Conservation (phyloP, 2,329 filamentous ascomycete genomes). For the Thielaviopsis punctulata region DNA sequence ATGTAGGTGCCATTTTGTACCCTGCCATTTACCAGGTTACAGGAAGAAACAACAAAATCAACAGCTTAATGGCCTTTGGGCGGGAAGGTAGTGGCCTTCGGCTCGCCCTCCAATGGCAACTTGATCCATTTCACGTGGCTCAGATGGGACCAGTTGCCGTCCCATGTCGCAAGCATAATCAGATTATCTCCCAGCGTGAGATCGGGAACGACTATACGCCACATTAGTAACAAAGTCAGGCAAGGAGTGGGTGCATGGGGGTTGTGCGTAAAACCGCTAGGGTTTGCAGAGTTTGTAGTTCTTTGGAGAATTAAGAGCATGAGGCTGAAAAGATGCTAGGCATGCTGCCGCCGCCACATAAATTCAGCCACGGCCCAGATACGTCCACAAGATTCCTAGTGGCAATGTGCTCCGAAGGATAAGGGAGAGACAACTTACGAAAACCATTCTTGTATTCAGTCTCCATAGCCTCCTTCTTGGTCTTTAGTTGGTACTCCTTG, state of each 20-base stretch:
- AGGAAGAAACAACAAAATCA: neutral
- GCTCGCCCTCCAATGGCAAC: conserved; percentile 45
- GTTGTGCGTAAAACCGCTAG: neutral
- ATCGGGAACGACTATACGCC: conserved; percentile 52
- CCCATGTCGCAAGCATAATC: conserved; percentile 53
- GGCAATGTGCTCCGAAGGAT: neutral
- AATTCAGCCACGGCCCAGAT: neutral
- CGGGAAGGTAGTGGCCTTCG: conserved; percentile 61
- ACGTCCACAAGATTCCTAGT: neutral
- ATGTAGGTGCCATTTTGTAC: neutral
- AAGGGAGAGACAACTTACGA: conserved; percentile 31
- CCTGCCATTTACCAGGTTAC: neutral
- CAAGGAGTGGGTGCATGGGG: neutral
- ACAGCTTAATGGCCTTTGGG: conserved; percentile 24
- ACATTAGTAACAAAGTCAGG: neutral
- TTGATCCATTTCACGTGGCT: conserved; percentile 62
- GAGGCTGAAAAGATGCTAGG: neutral
- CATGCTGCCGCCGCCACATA: neutral
- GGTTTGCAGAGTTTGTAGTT: neutral
- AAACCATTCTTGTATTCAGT: conserved; percentile 75
- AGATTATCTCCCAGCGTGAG: conserved; percentile 50
- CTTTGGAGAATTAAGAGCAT: neutral
- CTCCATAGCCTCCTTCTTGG: conserved; percentile 51
- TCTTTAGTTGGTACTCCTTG: conserved; percentile 59
- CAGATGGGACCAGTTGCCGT: conserved; percentile 68